phyloP scores from a whole-genome alignment of 345 rosid species.

The Ricinus communis region DNA sequence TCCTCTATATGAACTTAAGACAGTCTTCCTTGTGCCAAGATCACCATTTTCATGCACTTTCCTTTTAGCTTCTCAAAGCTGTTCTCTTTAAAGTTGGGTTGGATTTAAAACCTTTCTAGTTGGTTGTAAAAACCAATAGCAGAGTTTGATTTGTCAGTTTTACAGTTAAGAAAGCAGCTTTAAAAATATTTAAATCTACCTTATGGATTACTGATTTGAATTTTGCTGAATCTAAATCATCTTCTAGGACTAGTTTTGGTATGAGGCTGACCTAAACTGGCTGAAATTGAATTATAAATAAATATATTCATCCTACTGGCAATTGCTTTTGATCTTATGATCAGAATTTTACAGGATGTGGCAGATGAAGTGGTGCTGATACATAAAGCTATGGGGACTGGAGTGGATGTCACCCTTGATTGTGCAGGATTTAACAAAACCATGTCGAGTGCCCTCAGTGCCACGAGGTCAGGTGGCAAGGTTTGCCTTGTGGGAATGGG shows the following conservation, averaged over 20 bases:
- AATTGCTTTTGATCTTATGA: not conserved
- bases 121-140: not conserved
- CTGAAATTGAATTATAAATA: not conserved
- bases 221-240: too few species aligned
- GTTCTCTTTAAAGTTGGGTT: too few species aligned
- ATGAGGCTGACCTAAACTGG: not conserved
- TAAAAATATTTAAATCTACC: too few species aligned
- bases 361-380: constrained; percentile 62
- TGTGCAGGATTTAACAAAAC: constrained; percentile 93
- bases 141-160: not conserved
- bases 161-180: not conserved
- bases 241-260: not conserved
- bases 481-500: constrained; percentile 96
- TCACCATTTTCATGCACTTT: too few species aligned
- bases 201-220: too few species aligned
- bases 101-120: not conserved
- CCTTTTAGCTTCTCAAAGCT: too few species aligned
- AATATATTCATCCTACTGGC: not conserved
- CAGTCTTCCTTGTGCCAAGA: too few species aligned
- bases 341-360: constrained; percentile 49
- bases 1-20: not conserved
- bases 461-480: constrained; percentile 80
- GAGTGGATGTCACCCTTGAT: constrained; percentile 71
- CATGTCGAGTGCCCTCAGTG: constrained; percentile 77
- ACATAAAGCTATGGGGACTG: constrained; percentile 55